Evolutionary conservation across 495 filamentous ascomycete species (phyloP).

Genomic region (Neurospora discreta): DNA sequence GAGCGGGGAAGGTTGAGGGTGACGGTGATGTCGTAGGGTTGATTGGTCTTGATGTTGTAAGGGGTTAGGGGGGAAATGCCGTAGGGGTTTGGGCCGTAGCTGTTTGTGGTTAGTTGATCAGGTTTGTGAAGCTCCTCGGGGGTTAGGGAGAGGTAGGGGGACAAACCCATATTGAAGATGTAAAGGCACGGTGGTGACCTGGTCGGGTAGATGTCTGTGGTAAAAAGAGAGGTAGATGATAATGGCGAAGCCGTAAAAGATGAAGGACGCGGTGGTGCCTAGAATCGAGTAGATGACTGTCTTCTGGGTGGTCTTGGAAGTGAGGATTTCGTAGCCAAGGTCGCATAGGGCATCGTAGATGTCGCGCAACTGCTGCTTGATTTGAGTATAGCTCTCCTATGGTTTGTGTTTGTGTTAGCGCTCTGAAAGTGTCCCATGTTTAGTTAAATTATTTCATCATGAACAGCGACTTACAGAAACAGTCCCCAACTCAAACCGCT

Average conservation of each 20-base stretch:
- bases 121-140: no score
- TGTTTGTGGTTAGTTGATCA: slow-evolving; percentile 1
- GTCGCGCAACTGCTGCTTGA: not conserved
- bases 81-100: slow-evolving; percentile 39
- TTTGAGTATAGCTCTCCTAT: not conserved
- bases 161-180: slow-evolving; percentile 72
- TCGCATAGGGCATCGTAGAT: slow-evolving; percentile 31
- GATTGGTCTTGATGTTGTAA: slow-evolving; percentile 36
- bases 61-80: slow-evolving; percentile 34
- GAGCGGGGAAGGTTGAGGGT: slow-evolving; percentile 50
- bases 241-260: slow-evolving; percentile 52
- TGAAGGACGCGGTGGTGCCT: slow-evolving; percentile 43
- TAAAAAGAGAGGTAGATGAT: slow-evolving; percentile 72
- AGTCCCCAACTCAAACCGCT: not conserved
- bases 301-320: slow-evolving; percentile 56
- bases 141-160: not conserved
- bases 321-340: slow-evolving; percentile 16
- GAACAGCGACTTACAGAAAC: not conserved
- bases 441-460: not conserved
- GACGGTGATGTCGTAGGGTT: slow-evolving; percentile 54
- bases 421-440: no score
- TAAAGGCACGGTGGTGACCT: slow-evolving; percentile 49
- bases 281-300: slow-evolving; percentile 63
- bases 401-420: no score
- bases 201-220: slow-evolving; percentile 66